Conservation (phyloP, 345 rosid genomes). For the Citrus medica region DNA sequence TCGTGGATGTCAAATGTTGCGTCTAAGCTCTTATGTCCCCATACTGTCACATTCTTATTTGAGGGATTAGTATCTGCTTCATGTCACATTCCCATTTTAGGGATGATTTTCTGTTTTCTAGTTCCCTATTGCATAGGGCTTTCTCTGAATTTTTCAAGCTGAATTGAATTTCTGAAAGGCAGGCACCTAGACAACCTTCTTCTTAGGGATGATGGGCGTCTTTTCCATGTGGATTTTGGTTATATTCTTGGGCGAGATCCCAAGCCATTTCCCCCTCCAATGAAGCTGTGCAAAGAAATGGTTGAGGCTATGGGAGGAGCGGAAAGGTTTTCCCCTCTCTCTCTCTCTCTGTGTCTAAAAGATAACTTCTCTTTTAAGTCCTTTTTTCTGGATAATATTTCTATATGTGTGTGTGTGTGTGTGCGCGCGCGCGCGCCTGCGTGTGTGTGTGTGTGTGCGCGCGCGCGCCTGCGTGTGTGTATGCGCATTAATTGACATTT, state of each 20-base stretch:
- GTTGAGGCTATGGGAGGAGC: conserved; percentile 99
- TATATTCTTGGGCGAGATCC: conserved; percentile 98
- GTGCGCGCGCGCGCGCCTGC: too few relatives aligned
- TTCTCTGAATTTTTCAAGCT: background rate
- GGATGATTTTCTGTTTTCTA: background rate
- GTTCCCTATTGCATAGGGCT: background rate
- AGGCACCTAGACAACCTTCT: conserved; percentile 98
- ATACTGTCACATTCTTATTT: background rate
- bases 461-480: background rate
- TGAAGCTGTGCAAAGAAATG: conserved; percentile 99
- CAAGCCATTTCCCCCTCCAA: conserved; percentile 98
- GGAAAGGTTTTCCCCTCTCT: conserved; percentile 53
- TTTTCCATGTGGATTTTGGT: conserved; percentile 97
- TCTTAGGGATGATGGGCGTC: conserved; percentile 91
- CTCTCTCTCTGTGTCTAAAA: background rate
- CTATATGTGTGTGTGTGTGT: accelerated
- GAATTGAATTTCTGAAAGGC: conserved; percentile 19
- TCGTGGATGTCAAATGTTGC: background rate
- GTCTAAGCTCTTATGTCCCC: background rate
- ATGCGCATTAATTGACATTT: background rate
- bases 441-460: background rate
- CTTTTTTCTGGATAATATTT: background rate
- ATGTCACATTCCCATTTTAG: background rate
- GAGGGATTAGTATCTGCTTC: background rate
- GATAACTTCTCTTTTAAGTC: background rate